Base-by-base conservation (phyloP, 768 basidiomycete genomes). In the Leccinum longicurvipes region DNA sequence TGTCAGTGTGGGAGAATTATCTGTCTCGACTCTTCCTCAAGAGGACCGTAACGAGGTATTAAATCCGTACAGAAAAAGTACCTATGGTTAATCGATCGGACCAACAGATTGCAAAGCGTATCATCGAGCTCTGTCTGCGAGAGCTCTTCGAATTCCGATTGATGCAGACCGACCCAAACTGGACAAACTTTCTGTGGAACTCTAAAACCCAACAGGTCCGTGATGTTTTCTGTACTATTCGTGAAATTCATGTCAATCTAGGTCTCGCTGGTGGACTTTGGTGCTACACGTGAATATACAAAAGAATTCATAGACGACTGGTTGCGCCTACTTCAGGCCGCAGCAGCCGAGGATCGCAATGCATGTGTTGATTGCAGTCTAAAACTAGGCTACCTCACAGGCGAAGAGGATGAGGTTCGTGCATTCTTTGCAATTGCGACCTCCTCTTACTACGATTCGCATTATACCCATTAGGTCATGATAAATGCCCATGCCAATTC, bases 91-190 rank as follows among this genome's bases (percentile, higher is more conserved):
- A 47, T 23, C 14, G 8, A 28, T 44, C 6, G 31, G 23, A 23
- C 19, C 8, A 46, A 11, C 66, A 98, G 96, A 96, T 98, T 65
- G 91, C 93, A 3, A 74, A 81, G 3, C 76, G 85, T 53, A 82
- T 97, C 46, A 79, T 98, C 50, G 86, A 91, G 46, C 78, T 99
- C 7, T 98, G 93, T 67, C 74, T 99, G 39, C 83, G 81, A 55
- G 97, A 98, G 68, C 81, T 99, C 7, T 97, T 98, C 69, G 78
- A 85, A 57, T 96, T 97, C 75, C 77, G 90, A 28, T 72, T 88
- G 42, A 98, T 99, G 97, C 97, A 98, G 71, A 99, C 96, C 0
- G 96, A 99, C 68, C 97, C 97, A 3, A 98, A 99, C 64, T 98
- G 92, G 91, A 90, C 92, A 9, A 98, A 98, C 71, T 98, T 99